Conservation (phyloP, 805 yeast genomes). For the Kurtzmaniella cleridarum region DNA sequence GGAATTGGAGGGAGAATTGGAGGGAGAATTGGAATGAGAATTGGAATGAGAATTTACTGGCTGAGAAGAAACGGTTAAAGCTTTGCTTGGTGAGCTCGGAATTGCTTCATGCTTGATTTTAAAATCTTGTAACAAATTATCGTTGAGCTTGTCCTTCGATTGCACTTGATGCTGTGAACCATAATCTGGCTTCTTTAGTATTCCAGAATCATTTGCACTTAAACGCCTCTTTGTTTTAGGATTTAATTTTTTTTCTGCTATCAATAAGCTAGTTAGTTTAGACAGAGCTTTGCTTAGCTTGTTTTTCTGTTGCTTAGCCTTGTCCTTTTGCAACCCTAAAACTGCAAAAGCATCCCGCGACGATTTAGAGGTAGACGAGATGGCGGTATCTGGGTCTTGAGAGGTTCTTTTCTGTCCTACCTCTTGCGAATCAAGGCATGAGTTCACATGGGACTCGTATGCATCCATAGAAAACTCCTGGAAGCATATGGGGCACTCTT, state of each 20-base stretch:
- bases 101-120: neutral
- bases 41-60: conserved; percentile 4
- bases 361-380: conserved; percentile 1
- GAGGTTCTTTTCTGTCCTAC: conserved; percentile 2
- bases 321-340: conserved; percentile 28
- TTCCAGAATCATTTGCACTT: conserved; percentile 3
- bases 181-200: neutral
- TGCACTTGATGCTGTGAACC: too few relatives aligned
- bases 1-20: neutral
- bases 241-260: conserved; percentile 28
- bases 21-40: too few relatives aligned
- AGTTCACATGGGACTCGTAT: conserved; percentile 36
- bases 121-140: too few relatives aligned
- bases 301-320: conserved; percentile 14
- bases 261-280: conserved; percentile 27
- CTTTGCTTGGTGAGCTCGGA: conserved; percentile 3
- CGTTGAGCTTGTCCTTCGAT: neutral
- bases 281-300: conserved; percentile 19
- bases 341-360: conserved; percentile 24
- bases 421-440: conserved; percentile 26
- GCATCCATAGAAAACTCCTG: conserved; percentile 16
- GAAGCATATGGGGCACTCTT: conserved; percentile 33
- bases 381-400: conserved; percentile 1
- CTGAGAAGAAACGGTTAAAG: conserved; percentile 2
- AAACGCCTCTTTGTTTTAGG: conserved; percentile 9